Conservation (phyloP, 2,329 filamentous ascomycete genomes). For the Penicillium hordei region DNA sequence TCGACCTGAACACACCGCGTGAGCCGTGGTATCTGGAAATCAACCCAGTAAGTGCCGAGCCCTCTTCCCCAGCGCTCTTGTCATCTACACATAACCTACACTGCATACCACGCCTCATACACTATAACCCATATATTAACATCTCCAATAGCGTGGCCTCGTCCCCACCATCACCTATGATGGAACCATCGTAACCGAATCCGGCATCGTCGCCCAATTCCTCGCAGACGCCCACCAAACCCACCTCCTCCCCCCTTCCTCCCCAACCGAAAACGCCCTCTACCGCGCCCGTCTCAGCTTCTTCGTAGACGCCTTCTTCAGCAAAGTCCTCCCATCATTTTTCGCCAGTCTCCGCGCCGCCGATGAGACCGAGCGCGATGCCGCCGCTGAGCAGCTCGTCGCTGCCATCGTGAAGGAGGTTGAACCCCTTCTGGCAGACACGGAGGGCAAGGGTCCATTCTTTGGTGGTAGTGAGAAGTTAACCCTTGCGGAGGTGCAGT, state of each 20-base stretch:
- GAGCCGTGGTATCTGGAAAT: constrained; percentile 72
- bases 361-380: constrained; percentile 52
- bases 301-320: constrained; percentile 69
- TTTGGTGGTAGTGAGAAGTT: constrained; percentile 64
- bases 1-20: constrained; percentile 68
- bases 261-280: constrained; percentile 57
- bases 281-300: constrained; percentile 66
- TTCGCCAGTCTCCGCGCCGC: constrained; percentile 51
- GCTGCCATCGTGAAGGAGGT: constrained; percentile 65
- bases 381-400: constrained; percentile 53
- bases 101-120: neutral
- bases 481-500: constrained; percentile 70
- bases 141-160: constrained; percentile 58
- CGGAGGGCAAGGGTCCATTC: constrained; percentile 52
- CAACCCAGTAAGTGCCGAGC: constrained; percentile 58
- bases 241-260: constrained; percentile 59
- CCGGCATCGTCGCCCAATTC: constrained; percentile 67
- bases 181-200: constrained; percentile 71
- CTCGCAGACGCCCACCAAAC: constrained; percentile 68
- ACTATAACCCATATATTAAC: constrained; percentile 5
- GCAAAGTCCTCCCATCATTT: constrained; percentile 56
- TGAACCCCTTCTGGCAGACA: constrained; percentile 64
- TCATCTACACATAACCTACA: neutral
- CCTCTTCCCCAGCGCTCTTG: neutral
- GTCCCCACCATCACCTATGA: constrained; percentile 70